A percentile compares a stretch with the other conserved stretches of the same genome.
Conservation (phyloP, 2,329 filamentous ascomycete species). For the Malbranchea cinnamomea region DNA sequence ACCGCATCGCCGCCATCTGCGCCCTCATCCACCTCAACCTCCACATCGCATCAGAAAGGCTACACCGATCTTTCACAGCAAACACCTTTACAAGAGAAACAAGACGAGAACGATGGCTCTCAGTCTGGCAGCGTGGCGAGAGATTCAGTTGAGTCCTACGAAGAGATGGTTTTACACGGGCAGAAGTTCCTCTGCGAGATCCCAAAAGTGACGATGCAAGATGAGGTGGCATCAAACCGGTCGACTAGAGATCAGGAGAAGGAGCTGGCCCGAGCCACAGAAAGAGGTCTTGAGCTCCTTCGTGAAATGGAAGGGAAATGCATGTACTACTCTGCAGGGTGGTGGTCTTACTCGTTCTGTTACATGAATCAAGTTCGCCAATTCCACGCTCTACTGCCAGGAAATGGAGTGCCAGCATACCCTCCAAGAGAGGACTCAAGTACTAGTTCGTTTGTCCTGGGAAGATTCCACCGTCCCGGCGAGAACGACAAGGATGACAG, state of each 20-base stretch:
- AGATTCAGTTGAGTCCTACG: constrained; percentile 49
- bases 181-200: constrained; percentile 73
- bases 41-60: constrained; percentile 5
- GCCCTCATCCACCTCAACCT: constrained; percentile 3
- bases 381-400: constrained; percentile 67
- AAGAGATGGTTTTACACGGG: constrained; percentile 56
- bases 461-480: constrained; percentile 36
- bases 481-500: constrained; percentile 17
- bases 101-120: constrained; percentile 46
- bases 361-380: constrained; percentile 78
- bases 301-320: constrained; percentile 63
- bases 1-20: constrained; percentile 9
- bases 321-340: constrained; percentile 71
- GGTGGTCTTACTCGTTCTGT: constrained; percentile 96
- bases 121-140: constrained; percentile 47
- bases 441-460: constrained; percentile 63
- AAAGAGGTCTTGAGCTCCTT: constrained; percentile 66
- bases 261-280: constrained; percentile 62
- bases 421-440: constrained; percentile 64
- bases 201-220: constrained; percentile 43
- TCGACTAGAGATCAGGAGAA: constrained; percentile 73
- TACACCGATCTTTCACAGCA: constrained; percentile 9
- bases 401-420: constrained; percentile 49
- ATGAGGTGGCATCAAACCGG: too few relatives aligned
- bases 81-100: constrained; percentile 27